A percentile compares a stretch with the other conserved stretches of the same genome.
Conservation (phyloP, 345 rosid species). For the Eucalyptus paniculata region DNA sequence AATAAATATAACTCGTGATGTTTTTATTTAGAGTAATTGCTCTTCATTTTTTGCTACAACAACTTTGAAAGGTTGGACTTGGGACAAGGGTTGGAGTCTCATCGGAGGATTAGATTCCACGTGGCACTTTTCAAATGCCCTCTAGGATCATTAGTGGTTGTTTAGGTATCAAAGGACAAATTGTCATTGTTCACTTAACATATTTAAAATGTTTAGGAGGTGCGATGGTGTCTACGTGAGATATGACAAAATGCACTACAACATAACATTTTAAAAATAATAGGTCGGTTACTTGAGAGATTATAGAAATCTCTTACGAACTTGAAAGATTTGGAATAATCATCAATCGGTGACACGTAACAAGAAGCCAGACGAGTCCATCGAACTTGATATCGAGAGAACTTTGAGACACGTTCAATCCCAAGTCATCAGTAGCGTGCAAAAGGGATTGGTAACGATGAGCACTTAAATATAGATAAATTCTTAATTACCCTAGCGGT, state of each 20-base stretch:
- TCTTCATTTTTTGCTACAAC: accelerated
- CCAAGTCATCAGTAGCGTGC: neutral
- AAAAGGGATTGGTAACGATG: neutral
- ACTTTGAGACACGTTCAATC: neutral
- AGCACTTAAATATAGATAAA: neutral
- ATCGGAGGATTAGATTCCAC: accelerated
- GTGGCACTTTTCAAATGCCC: neutral
- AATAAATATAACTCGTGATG: accelerated
- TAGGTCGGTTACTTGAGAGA: accelerated
- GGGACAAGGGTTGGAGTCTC: accelerated
- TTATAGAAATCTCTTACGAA: too few relatives aligned
- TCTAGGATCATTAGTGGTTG: too few relatives aligned
- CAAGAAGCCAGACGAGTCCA: accelerated
- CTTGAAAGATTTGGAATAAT: too few relatives aligned
- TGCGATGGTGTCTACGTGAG: accelerated
- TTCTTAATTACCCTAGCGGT: neutral
- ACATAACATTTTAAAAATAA: accelerated
- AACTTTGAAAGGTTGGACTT: accelerated
- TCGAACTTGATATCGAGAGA: accelerated
- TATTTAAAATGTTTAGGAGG: neutral
- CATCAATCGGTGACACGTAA: too few relatives aligned
- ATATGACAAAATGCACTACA: accelerated
- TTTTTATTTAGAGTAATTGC: too few relatives aligned
- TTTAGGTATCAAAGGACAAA: accelerated
- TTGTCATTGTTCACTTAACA: accelerated